Evolutionary conservation across 73 alveolate genomes (phyloP).

Genomic region (Tetrahymena thermophila): DNA sequence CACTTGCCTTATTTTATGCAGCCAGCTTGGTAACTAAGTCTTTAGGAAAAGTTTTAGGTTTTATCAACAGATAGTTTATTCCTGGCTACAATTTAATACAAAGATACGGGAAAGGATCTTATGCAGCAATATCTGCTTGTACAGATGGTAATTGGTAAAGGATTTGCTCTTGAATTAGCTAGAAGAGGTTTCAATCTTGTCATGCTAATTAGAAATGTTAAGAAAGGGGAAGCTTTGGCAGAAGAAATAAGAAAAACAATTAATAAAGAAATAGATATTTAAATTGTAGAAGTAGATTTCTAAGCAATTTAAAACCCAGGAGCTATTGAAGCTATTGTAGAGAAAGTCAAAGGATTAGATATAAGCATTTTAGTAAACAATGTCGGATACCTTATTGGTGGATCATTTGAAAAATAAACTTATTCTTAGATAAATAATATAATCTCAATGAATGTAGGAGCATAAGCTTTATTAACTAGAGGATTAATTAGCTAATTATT

Average conservation of each 20-base stretch:
- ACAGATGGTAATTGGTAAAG: slow-evolving; percentile 80
- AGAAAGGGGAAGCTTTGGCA: slow-evolving; percentile 26
- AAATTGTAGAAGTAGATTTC: slow-evolving; percentile 3
- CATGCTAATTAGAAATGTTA: slow-evolving; percentile 38
- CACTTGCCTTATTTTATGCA: background rate
- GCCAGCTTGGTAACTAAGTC: background rate
- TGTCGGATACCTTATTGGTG: slow-evolving; percentile 33
- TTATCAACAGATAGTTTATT: background rate
- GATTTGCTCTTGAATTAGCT: slow-evolving; percentile 61
- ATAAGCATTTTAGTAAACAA: slow-evolving; percentile 67
- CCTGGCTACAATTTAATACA: background rate
- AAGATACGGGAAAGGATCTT: slow-evolving; percentile 60
- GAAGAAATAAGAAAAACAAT: slow-evolving; percentile 29
- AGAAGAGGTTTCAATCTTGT: slow-evolving; percentile 54
- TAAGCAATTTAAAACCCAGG: background rate
- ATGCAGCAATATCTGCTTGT: slow-evolving; percentile 68
- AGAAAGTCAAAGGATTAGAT: slow-evolving; percentile 45
- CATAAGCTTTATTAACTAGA: background rate
- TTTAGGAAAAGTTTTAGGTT: background rate
- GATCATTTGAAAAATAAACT: background rate
- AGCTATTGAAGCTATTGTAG: background rate
- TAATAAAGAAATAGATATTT: background rate
- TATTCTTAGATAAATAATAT: background rate
- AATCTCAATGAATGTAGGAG: background rate
- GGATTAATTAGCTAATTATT: background rate